phyloP scores from a whole-genome alignment of 2,329 filamentous ascomycete species.

The Aspergillus niger region DNA sequence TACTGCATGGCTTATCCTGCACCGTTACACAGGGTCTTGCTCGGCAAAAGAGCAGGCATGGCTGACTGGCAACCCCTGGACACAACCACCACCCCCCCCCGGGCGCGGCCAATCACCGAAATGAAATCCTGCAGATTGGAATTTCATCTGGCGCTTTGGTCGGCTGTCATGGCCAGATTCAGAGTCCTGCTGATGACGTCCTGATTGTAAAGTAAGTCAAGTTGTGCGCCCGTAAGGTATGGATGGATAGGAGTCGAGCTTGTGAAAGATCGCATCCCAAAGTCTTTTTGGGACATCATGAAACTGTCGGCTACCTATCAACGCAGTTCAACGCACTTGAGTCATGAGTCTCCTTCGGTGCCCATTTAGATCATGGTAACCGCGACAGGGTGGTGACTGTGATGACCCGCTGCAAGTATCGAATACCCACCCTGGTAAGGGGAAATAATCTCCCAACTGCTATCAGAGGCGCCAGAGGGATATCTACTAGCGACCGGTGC shows the following conservation, averaged over 20 bases:
- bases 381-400: neutral
- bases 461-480: neutral
- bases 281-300: no score
- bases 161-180: conserved; percentile 4
- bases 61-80: neutral
- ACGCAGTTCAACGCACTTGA: neutral
- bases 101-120: neutral
- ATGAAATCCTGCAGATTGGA: neutral
- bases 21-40: conserved; percentile 1
- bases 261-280: neutral
- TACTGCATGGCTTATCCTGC: neutral
- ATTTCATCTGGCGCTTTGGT: neutral
- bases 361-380: neutral
- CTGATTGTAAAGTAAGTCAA: neutral
- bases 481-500: neutral
- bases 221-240: neutral
- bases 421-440: neutral
- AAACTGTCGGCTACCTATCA: neutral
- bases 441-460: neutral
- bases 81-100: neutral
- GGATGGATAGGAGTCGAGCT: neutral
- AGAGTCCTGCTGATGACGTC: conserved; percentile 3
- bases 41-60: conserved; percentile 1
- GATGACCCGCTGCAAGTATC: neutral
- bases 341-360: neutral